phyloP scores from a whole-genome alignment of 306 rosid genomes.

The Cucurbita maxima region DNA sequence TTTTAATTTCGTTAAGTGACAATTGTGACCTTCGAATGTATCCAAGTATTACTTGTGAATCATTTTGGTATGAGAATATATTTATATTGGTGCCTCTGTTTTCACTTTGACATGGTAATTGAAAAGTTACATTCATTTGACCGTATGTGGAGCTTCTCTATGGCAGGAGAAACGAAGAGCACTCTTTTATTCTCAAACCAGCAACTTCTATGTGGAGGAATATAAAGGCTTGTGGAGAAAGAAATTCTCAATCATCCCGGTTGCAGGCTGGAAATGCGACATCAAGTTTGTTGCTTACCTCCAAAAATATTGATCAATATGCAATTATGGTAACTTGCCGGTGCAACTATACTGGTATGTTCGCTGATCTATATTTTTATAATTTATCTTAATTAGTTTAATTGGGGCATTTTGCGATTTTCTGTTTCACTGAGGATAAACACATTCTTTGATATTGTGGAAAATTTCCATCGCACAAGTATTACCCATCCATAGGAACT shows the following conservation, averaged over 20 bases:
- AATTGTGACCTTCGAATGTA: not conserved
- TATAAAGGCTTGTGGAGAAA: constrained; percentile 35
- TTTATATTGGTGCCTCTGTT: not conserved
- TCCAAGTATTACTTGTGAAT: not conserved
- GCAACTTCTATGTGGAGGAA: constrained; percentile 46
- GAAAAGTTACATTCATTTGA: not conserved
- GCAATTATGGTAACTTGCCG: constrained; percentile 90
- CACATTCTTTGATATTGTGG: not conserved
- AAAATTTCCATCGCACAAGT: not conserved
- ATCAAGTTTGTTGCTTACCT: constrained; percentile 25
- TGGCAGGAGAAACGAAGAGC: constrained; percentile 91
- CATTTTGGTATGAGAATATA: not conserved
- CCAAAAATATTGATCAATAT: constrained; percentile 43
- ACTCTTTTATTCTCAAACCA: constrained; percentile 85
- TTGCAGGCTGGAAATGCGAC: constrained; percentile 25
- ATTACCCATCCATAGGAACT: not conserved
- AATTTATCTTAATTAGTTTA: constrained; percentile 8
- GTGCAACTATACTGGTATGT: constrained; percentile 71
- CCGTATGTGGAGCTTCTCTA: constrained; percentile 15
- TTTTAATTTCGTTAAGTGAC: not conserved
- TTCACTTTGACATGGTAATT: not conserved
- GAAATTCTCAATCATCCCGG: constrained; percentile 35
- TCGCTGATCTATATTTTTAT: constrained; percentile 8
- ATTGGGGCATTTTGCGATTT: not conserved
- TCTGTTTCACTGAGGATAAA: not conserved